Evolutionary conservation across 805 yeast genomes (phyloP).

Genomic region (Candida adriatica): DNA sequence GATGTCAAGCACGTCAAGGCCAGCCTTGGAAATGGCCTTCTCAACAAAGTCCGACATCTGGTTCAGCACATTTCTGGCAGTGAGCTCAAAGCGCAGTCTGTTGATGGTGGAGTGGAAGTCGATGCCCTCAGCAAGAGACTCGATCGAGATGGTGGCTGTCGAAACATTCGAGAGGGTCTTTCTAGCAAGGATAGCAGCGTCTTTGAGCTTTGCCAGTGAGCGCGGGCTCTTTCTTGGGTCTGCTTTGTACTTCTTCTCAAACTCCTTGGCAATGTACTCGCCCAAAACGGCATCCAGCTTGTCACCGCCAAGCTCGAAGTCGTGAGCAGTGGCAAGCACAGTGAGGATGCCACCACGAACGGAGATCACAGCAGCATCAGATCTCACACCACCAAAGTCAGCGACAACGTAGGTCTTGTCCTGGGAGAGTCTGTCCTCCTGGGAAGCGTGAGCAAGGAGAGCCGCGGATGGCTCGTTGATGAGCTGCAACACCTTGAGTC

Average conservation of each 20-base stretch:
- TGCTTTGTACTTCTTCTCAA: slow-evolving; percentile 77
- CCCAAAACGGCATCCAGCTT: slow-evolving; percentile 72
- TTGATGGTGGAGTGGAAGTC: slow-evolving; percentile 92
- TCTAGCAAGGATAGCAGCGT: slow-evolving; percentile 77
- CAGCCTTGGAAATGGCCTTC: slow-evolving; percentile 71
- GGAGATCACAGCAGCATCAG: slow-evolving; percentile 91
- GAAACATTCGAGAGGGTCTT: slow-evolving; percentile 88
- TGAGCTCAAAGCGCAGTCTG: slow-evolving; percentile 88
- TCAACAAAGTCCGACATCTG: slow-evolving; percentile 75
- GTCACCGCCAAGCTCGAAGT: slow-evolving; percentile 81
- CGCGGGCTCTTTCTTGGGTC: slow-evolving; percentile 78
- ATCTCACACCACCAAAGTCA: slow-evolving; percentile 93
- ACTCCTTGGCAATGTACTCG: slow-evolving; percentile 87
- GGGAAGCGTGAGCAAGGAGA: slow-evolving; percentile 64
- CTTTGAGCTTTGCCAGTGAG: slow-evolving; percentile 81
- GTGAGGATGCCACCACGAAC: slow-evolving; percentile 94
- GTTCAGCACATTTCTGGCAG: slow-evolving; percentile 70
- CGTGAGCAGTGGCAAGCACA: slow-evolving; percentile 77
- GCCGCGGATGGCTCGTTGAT: slow-evolving; percentile 93
- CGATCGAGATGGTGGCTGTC: slow-evolving; percentile 86
- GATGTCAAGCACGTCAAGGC: slow-evolving; percentile 74
- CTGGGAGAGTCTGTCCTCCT: slow-evolving; percentile 31
- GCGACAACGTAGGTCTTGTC: slow-evolving; percentile 87
- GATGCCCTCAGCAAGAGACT: slow-evolving; percentile 87
- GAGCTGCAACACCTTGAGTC: slow-evolving; percentile 74